Conservation (phyloP, 176 grass and related monocot species). For the Oryza coarctata region DNA sequence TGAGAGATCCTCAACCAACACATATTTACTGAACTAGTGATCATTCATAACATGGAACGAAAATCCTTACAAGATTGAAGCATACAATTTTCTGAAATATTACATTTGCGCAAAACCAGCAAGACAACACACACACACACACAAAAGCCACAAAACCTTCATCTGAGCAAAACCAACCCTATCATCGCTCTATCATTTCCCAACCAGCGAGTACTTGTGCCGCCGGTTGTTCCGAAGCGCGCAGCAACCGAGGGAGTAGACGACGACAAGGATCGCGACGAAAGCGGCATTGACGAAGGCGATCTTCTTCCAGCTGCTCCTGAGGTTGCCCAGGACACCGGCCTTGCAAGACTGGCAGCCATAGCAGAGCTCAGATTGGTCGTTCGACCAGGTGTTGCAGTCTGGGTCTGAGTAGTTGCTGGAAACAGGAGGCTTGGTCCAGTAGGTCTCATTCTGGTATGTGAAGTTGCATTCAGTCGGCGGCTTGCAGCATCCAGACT, state of each 20-base stretch:
- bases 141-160: not conserved
- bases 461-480: constrained; percentile 46
- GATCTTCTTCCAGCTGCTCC: constrained; percentile 54
- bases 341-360: constrained; percentile 56
- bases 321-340: constrained; percentile 43
- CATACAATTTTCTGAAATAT: not conserved
- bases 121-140: not conserved
- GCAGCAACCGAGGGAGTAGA: constrained; percentile 39
- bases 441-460: constrained; percentile 44
- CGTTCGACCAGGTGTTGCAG: constrained; percentile 35
- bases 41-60: not conserved
- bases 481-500: constrained; percentile 55
- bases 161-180: not conserved
- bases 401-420: constrained; percentile 21
- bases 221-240: constrained; percentile 42
- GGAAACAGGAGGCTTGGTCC: constrained; percentile 22
- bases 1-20: not conserved
- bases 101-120: not conserved
- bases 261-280: constrained; percentile 27
- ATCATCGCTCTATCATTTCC: constrained; percentile 8
- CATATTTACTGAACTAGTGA: not conserved
- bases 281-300: constrained; percentile 9
- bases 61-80: not conserved
- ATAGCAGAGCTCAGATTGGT: constrained; percentile 36
- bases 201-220: constrained; percentile 43